A percentile compares a stretch with the other conserved stretches of the same genome.
Evolutionary conservation across 108 stramenopile genomes (phyloP).

Genomic region (Nitzschia putrida): DNA sequence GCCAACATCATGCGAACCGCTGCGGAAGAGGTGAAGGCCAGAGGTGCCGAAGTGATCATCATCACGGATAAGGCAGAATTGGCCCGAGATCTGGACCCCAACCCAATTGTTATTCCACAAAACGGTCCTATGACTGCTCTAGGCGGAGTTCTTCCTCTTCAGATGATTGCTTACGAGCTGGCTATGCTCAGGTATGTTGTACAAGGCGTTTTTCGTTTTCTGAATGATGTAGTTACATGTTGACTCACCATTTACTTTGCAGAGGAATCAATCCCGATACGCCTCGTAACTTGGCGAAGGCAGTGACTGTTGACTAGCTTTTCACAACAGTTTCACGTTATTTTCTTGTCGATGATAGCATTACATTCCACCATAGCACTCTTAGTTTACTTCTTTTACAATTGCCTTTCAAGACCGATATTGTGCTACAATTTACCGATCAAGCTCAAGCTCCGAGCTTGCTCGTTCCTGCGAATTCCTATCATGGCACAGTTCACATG

Average conservation of each 20-base stretch:
- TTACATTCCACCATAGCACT: too few species aligned
- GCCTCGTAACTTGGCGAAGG: constrained; percentile 98
- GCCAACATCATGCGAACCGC: constrained; percentile 94
- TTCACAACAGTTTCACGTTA: too few species aligned
- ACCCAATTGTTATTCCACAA: constrained; percentile 93
- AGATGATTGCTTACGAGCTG: constrained; percentile 97
- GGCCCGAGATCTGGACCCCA: constrained; percentile 82
- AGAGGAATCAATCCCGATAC: constrained; percentile 97
- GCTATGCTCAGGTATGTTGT: constrained; percentile 84
- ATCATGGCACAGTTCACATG: too few species aligned
- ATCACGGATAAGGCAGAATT: constrained; percentile 89
- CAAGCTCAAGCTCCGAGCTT: too few species aligned
- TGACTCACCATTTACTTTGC: constrained; percentile 16
- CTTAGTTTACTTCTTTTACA: too few species aligned
- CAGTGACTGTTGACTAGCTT: constrained; percentile 96
- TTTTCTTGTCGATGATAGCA: too few species aligned
- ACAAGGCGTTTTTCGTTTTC: background rate
- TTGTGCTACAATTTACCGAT: too few species aligned
- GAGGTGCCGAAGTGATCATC: constrained; percentile 95
- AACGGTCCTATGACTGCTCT: constrained; percentile 97
- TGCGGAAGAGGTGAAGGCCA: constrained; percentile 94
- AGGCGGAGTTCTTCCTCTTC: constrained; percentile 92
- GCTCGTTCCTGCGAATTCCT: too few species aligned
- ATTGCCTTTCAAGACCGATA: too few species aligned
- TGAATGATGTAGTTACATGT: background rate